phyloP scores from a whole-genome alignment of 352 stramenopile genomes.

The Globisporangium cylindrosporum region DNA sequence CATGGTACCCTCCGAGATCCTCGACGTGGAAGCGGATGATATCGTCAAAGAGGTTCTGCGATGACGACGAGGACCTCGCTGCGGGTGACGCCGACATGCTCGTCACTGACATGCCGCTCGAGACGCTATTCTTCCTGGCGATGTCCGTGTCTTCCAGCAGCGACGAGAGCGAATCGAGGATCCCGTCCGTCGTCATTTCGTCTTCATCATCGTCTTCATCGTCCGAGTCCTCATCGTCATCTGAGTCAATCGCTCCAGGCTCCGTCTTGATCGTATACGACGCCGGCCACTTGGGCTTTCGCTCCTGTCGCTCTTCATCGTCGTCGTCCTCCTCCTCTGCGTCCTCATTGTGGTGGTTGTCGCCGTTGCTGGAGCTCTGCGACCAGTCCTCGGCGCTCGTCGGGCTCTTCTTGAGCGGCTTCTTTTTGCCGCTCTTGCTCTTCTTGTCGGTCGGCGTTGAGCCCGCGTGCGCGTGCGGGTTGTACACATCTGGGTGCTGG shows the following conservation, averaged over 20 bases:
- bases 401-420: slow-evolving; percentile 10
- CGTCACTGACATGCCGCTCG: not conserved
- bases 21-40: slow-evolving; percentile 44
- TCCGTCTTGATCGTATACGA: not conserved
- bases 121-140: not conserved
- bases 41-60: slow-evolving; percentile 34
- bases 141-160: slow-evolving; percentile 33
- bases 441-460: not conserved
- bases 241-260: not conserved
- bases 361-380: slow-evolving; percentile 6
- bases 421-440: not conserved
- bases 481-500: slow-evolving; percentile 11
- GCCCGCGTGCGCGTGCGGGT: slow-evolving; percentile 7
- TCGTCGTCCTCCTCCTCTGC: slow-evolving; percentile 3
- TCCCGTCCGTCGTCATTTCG: slow-evolving; percentile 22
- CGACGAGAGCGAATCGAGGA: slow-evolving; percentile 29
- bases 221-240: not conserved
- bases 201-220: slow-evolving; percentile 1
- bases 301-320: not conserved
- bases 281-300: not conserved
- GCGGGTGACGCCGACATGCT: not conserved
- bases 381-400: slow-evolving; percentile 17
- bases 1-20: slow-evolving; percentile 24
- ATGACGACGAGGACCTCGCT: not conserved
- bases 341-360: slow-evolving; percentile 1